phyloP scores from a whole-genome alignment of 345 rosid species.

The Citrus mangshanensis region DNA sequence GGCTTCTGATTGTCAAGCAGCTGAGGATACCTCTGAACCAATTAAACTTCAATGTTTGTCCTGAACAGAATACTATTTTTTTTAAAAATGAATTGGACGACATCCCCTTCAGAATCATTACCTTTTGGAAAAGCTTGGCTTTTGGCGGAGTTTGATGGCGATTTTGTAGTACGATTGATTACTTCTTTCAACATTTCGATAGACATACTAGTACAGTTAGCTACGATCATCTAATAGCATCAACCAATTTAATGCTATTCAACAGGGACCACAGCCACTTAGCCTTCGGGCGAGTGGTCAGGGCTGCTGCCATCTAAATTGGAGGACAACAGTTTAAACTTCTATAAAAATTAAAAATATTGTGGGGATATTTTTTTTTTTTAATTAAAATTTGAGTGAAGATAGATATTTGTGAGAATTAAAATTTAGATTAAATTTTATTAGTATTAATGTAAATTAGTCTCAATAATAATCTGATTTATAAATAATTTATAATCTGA shows the following conservation, averaged over 20 bases:
- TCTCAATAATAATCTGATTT: too few relatives aligned
- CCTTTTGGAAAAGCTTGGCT: not conserved
- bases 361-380: too few relatives aligned
- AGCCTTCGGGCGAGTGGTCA: too few relatives aligned
- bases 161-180: not conserved
- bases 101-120: not conserved
- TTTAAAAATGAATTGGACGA: not conserved
- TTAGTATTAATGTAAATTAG: too few relatives aligned
- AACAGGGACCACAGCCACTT: not conserved
- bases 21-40: not conserved
- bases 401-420: too few relatives aligned
- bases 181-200: not conserved
- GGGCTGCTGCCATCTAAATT: too few relatives aligned
- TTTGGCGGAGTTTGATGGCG: not conserved
- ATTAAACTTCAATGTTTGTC: not conserved
- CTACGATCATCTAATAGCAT: not conserved
- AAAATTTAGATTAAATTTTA: too few relatives aligned
- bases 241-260: not conserved
- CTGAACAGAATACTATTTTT: not conserved
- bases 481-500: too few relatives aligned
- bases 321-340: too few relatives aligned
- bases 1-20: not conserved
- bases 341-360: too few relatives aligned
- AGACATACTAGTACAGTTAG: not conserved
- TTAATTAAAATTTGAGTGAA: too few relatives aligned